Conservation (phyloP, 129 eudicot species). For the Kitagawia praeruptora region DNA sequence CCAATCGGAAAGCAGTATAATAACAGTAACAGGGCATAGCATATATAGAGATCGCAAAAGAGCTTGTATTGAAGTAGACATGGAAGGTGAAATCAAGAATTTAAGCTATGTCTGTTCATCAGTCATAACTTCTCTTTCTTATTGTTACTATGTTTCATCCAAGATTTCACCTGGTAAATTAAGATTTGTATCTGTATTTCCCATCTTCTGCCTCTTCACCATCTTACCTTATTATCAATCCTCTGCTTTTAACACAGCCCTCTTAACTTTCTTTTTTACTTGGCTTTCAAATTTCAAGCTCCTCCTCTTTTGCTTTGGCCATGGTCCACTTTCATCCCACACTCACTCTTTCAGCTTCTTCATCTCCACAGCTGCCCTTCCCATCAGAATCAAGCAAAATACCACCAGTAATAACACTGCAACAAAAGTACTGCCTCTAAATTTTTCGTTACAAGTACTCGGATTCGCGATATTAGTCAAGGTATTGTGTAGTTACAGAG, state of each 20-base stretch:
- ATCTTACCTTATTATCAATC: conserved; percentile 26
- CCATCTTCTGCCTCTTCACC: conserved; percentile 27
- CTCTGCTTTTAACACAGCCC: conserved; percentile 23
- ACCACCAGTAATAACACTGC: not conserved
- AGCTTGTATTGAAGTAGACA: not conserved
- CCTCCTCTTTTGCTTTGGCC: conserved; percentile 26
- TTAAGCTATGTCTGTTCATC: conserved; percentile 10
- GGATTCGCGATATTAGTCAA: conserved; percentile 19
- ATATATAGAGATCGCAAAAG: not conserved
- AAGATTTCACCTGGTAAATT: conserved; percentile 20
- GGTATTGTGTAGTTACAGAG: conserved; percentile 12
- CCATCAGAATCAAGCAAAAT: conserved; percentile 19
- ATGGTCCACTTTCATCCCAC: conserved; percentile 35
- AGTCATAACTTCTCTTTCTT: conserved; percentile 22
- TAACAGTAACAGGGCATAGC: not conserved
- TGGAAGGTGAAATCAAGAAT: conserved; percentile 26
- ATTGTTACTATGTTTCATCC: conserved; percentile 24
- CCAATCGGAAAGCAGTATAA: not conserved
- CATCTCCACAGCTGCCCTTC: conserved; percentile 26
- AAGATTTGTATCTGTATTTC: conserved; percentile 31
- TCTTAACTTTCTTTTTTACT: conserved; percentile 26
- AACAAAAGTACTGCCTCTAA: conserved; percentile 5
- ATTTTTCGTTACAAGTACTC: conserved; percentile 13
- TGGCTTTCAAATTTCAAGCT: conserved; percentile 34
- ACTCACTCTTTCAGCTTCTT: conserved; percentile 18